Conservation (phyloP, 2,329 filamentous ascomycete genomes). For the Ilyonectria sp. region DNA sequence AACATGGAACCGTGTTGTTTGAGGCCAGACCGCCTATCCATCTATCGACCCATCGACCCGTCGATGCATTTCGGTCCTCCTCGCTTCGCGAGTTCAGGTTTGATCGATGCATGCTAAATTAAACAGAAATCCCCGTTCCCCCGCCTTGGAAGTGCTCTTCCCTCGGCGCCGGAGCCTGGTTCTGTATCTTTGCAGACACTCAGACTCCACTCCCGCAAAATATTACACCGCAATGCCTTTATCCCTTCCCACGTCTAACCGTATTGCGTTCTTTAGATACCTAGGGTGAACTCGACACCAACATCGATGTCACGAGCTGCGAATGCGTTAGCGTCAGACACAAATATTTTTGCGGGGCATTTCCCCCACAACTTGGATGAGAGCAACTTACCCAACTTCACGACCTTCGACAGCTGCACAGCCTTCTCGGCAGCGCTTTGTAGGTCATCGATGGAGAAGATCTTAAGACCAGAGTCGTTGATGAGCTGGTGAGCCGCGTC, state of each 20-base stretch:
- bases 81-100: constrained; percentile 40
- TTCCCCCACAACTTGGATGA: not conserved
- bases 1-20: constrained; percentile 46
- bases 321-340: constrained; percentile 38
- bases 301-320: constrained; percentile 95
- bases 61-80: constrained; percentile 41
- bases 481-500: constrained; percentile 93
- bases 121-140: constrained; percentile 46
- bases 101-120: constrained; percentile 49
- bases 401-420: constrained; percentile 98
- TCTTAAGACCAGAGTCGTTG: constrained; percentile 98
- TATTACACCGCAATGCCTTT: constrained; percentile 49
- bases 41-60: constrained; percentile 44
- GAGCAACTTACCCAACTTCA: constrained; percentile 87
- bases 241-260: constrained; percentile 35
- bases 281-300: constrained; percentile 93
- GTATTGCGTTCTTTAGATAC: constrained; percentile 76
- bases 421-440: constrained; percentile 98
- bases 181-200: constrained; percentile 37
- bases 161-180: constrained; percentile 29
- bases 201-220: constrained; percentile 43
- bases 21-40: constrained; percentile 44
- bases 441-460: constrained; percentile 99
- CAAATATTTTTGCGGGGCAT: not conserved
- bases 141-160: constrained; percentile 23